Percentiles rank a stretch among this genome's conserved stretches.
These are phyloP conservation scores for Rhododendron mucronatum DNA, from an alignment of 148 eudicot species.

Conservation along the genomic window DNA sequence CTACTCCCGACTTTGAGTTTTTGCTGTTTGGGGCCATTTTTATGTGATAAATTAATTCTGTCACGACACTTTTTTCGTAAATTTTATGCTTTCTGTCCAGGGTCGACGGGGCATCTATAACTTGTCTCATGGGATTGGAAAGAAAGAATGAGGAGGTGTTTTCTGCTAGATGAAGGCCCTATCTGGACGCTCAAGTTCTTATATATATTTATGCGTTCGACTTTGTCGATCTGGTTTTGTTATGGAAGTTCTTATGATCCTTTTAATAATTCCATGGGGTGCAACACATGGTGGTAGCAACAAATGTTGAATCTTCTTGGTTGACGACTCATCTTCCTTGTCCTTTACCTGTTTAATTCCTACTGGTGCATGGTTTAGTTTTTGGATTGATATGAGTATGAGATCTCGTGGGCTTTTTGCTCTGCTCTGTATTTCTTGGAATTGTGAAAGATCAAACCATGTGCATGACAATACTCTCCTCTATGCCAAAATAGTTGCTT, in stretches of 20 bases:
- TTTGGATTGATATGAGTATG: not conserved
- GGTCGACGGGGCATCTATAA: conserved; percentile 66
- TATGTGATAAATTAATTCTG: not conserved
- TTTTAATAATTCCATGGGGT: conserved; percentile 9
- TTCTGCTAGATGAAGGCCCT: not conserved
- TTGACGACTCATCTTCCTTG: conserved; percentile 1
- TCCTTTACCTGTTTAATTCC: not conserved
- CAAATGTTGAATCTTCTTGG: not conserved
- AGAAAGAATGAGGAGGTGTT: conserved; percentile 60
- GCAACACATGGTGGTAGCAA: conserved; percentile 16
- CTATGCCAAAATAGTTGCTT: too few relatives aligned
- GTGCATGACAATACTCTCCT: not conserved
- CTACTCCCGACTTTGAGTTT: not conserved
- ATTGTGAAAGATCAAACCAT: not conserved
- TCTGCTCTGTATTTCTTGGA: not conserved
- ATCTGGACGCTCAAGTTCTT: conserved; percentile 2
- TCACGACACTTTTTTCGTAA: not conserved
- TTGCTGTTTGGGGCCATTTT: not conserved
- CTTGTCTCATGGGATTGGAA: conserved; percentile 91
- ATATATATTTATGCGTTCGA: not conserved
- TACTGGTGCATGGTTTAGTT: not conserved
- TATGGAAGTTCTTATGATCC: not conserved
- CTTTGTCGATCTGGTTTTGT: not conserved
- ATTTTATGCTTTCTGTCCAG: conserved; percentile 26
- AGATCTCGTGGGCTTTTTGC: not conserved